These are phyloP conservation scores for Paratrimastix pyriformis DNA, from an alignment of 78 protist genomes.

Conservation along the genomic window DNA sequence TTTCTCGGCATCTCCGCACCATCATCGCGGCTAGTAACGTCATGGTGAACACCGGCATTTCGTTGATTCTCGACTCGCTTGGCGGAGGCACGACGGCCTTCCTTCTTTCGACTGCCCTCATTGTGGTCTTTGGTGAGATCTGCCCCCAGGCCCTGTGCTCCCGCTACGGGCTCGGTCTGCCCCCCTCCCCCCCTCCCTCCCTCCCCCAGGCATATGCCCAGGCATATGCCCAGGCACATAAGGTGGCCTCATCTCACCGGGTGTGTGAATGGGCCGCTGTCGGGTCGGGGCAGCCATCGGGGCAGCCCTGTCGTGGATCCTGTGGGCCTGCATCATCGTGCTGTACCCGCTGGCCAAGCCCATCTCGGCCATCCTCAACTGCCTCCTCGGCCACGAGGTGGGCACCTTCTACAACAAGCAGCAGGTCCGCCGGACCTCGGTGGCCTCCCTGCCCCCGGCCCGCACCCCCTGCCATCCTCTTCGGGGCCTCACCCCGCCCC, in stretches of 20 bases:
- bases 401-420: conserved; percentile 55
- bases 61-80: conserved; percentile 60
- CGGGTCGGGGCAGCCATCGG: conserved; percentile 32
- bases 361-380: conserved; percentile 57
- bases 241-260: no score
- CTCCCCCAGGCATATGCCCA: no score
- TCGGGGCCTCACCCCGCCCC: no score
- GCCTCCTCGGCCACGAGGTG: conserved; percentile 64
- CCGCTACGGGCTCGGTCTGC: conserved; percentile 42
- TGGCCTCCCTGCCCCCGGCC: not conserved
- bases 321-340: conserved; percentile 39
- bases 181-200: no score
- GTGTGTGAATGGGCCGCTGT: no score
- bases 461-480: no score
- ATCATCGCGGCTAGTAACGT: no score
- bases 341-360: conserved; percentile 58
- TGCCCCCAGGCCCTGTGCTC: conserved; percentile 59
- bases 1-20: not conserved
- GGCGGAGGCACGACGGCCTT: conserved; percentile 59
- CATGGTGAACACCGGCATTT: conserved; percentile 63
- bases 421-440: conserved; percentile 1
- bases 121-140: conserved; percentile 80
- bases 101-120: conserved; percentile 45
- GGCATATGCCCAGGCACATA: no score
- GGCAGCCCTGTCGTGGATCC: conserved; percentile 43